Conservation (phyloP, 2,329 filamentous ascomycete genomes). For the Fusarium napiforme region DNA sequence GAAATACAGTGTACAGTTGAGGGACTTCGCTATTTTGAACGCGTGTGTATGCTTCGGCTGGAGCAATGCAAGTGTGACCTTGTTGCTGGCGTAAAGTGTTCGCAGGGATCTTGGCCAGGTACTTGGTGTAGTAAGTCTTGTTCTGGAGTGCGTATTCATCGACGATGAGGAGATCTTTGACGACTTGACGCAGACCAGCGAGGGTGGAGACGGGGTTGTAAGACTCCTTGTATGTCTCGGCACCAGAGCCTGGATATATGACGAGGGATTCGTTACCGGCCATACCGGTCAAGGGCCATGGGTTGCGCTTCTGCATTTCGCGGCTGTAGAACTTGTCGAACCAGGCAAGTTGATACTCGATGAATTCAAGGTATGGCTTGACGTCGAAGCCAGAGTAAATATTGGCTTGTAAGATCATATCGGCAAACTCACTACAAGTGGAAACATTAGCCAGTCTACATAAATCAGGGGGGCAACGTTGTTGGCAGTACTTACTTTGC, state of each 20-base stretch:
- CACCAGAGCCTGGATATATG: slow-evolving; percentile 6
- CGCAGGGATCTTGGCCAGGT: background rate
- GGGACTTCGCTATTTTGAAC: slow-evolving; percentile 15
- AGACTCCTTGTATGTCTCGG: slow-evolving; percentile 9
- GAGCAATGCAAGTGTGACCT: slow-evolving; percentile 6
- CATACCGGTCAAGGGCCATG: background rate
- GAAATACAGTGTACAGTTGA: background rate
- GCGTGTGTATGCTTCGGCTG: slow-evolving; percentile 4
- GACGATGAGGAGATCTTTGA: slow-evolving; percentile 5
- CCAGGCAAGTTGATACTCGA: background rate
- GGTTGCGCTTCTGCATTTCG: slow-evolving; percentile 2
- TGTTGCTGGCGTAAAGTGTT: slow-evolving; percentile 1
- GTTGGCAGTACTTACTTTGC: background rate
- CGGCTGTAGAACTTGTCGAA: slow-evolving; percentile 2
- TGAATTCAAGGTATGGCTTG: slow-evolving; percentile 5
- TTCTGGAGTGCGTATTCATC: slow-evolving; percentile 3
- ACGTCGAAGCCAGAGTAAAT: slow-evolving; percentile 8
- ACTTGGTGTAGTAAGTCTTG: slow-evolving; percentile 5
- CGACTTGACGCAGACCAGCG: background rate
- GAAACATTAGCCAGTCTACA: no score
- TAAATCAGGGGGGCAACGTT: no score
- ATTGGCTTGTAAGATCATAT: slow-evolving; percentile 3
- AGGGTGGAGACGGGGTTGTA: background rate
- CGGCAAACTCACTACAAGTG: slow-evolving; percentile 1
- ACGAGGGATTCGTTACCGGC: background rate